phyloP scores from a whole-genome alignment of 2,329 filamentous ascomycete genomes.

The Cladosporium sphaerospermum region DNA sequence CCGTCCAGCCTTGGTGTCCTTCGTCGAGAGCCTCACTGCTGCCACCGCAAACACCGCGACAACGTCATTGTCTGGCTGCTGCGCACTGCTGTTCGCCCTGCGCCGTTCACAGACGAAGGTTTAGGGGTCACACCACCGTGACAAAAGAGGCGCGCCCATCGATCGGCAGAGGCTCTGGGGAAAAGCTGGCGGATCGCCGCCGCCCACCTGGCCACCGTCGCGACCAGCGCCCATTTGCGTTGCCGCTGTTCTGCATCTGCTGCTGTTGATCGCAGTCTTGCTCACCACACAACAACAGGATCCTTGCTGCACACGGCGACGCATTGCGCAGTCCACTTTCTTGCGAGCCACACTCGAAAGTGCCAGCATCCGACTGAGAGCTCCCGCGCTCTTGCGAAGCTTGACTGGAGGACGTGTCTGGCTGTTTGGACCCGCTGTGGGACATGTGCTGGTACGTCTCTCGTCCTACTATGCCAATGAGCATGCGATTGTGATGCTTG shows the following conservation, averaged over 20 bases:
- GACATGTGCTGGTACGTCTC: slow-evolving; percentile 6
- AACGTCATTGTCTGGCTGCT: not conserved
- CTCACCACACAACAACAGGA: too few species aligned
- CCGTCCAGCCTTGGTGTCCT: too few species aligned
- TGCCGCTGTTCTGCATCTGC: not conserved
- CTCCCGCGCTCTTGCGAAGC: slow-evolving; percentile 1
- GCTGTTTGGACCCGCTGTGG: not conserved
- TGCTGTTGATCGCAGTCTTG: too few species aligned
- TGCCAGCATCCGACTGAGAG: too few species aligned
- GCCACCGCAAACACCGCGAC: not conserved
- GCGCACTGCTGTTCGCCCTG: not conserved
- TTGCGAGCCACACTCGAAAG: too few species aligned
- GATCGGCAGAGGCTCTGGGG: slow-evolving; percentile 10
- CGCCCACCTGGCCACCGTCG: not conserved
- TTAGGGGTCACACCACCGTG: slow-evolving; percentile 1
- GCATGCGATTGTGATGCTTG: not conserved
- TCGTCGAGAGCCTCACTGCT: slow-evolving; percentile 2
- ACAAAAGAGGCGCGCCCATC: not conserved
- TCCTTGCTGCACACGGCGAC: too few species aligned
- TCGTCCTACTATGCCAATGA: not conserved
- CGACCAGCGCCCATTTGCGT: not conserved
- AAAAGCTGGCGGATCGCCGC: not conserved
- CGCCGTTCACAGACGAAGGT: not conserved
- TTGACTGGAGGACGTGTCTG: not conserved
- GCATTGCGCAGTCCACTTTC: too few species aligned